These are phyloP conservation scores for Lipomyces mesembrius DNA, from an alignment of 805 yeast genomes.

Conservation along the genomic window DNA sequence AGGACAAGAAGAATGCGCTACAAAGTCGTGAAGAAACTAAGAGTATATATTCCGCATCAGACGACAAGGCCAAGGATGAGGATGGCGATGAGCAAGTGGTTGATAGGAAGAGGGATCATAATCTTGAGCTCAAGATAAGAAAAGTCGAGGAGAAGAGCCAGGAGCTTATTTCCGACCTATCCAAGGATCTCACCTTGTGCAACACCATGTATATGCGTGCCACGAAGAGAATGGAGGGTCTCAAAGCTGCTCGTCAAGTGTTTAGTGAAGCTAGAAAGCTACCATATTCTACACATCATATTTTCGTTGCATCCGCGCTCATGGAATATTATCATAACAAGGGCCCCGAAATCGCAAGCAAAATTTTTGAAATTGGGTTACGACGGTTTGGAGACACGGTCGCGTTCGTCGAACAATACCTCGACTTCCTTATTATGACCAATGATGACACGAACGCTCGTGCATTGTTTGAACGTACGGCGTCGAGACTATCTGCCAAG, in stretches of 20 bases:
- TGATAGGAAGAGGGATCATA: background rate
- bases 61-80: constrained; percentile 6
- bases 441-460: constrained; percentile 78
- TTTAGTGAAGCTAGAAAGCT: constrained; percentile 73
- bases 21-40: constrained; percentile 19
- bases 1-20: constrained; percentile 30
- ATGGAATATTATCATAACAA: constrained; percentile 72
- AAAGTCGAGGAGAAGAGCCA: constrained; percentile 33
- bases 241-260: constrained; percentile 71
- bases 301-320: constrained; percentile 80
- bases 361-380: constrained; percentile 79
- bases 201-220: constrained; percentile 74
- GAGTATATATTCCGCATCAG: background rate
- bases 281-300: constrained; percentile 67
- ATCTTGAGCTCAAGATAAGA: constrained; percentile 20
- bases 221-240: constrained; percentile 66
- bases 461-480: constrained; percentile 78
- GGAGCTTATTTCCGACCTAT: constrained; percentile 39
- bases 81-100: constrained; percentile 6
- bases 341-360: constrained; percentile 63
- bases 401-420: constrained; percentile 67
- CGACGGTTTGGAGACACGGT: constrained; percentile 60
- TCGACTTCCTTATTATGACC: constrained; percentile 68
- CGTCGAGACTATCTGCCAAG: constrained; percentile 57
- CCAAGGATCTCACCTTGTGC: constrained; percentile 61